Evolutionary conservation across 2,329 filamentous ascomycete genomes (phyloP).

Genomic region (Davidsoniella eucalypti): DNA sequence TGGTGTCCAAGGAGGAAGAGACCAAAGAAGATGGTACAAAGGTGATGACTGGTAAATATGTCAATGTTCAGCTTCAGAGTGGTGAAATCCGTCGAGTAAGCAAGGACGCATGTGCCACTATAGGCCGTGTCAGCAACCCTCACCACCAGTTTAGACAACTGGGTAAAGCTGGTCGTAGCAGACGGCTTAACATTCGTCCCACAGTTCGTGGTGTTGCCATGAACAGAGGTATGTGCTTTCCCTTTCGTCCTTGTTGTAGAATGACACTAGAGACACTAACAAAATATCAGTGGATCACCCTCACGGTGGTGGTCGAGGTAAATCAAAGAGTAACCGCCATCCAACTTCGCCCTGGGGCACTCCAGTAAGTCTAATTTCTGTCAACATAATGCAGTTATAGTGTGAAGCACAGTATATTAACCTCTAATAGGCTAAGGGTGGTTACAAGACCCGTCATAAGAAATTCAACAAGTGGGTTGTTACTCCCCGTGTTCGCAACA

Average conservation of each 20-base stretch:
- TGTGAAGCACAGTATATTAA: conserved; percentile 17
- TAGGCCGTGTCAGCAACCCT: conserved; percentile 85
- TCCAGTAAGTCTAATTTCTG: conserved; percentile 47
- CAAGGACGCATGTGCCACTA: conserved; percentile 84
- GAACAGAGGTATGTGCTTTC: conserved; percentile 59
- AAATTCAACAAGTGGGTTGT: conserved; percentile 91
- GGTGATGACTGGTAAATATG: conserved; percentile 55
- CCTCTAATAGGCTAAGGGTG: conserved; percentile 49
- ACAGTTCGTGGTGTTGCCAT: conserved; percentile 96
- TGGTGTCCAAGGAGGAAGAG: conserved; percentile 78
- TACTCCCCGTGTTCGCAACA: conserved; percentile 65
- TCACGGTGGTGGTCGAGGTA: conserved; percentile 96
- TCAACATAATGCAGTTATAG: neutral
- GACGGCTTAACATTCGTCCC: conserved; percentile 87
- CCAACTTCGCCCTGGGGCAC: conserved; percentile 94
- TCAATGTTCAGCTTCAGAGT: conserved; percentile 76
- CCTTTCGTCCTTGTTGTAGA: neutral
- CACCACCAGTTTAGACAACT: conserved; percentile 81
- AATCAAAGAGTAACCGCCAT: conserved; percentile 94
- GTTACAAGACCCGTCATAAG: conserved; percentile 82
- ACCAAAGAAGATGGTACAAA: conserved; percentile 41
- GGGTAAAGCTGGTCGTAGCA: conserved; percentile 84
- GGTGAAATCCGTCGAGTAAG: conserved; percentile 81
- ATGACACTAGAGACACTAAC: conserved; percentile 3
- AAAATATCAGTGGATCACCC: conserved; percentile 61